Evolutionary conservation across 129 eudicot genomes (phyloP).

Genomic region (Dittrichia graveolens): DNA sequence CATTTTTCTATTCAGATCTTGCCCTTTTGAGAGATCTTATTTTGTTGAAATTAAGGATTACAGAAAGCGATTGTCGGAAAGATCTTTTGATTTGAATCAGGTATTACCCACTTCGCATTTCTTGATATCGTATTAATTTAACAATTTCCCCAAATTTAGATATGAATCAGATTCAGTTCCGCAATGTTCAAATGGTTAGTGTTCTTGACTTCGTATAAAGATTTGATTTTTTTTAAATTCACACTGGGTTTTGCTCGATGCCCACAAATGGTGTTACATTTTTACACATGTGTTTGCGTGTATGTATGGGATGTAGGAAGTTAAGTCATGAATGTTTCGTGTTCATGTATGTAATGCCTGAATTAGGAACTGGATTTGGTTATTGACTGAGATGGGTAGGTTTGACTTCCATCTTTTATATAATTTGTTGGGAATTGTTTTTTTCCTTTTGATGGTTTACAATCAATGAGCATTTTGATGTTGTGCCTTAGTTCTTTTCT

Average conservation of each 20-base stretch:
- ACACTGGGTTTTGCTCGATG: slow-evolving; percentile 25
- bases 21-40: slow-evolving; percentile 17
- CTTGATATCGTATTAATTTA: not conserved
- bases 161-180: not conserved
- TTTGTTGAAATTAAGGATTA: not conserved
- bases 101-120: slow-evolving; percentile 13
- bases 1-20: slow-evolving; percentile 31
- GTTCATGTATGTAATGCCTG: slow-evolving; percentile 28
- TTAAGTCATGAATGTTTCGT: slow-evolving; percentile 23
- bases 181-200: not conserved
- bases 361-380: slow-evolving; percentile 22
- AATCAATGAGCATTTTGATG: too few relatives aligned
- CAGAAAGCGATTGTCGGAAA: not conserved
- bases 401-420: not conserved
- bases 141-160: slow-evolving; percentile 1
- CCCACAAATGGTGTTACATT: slow-evolving; percentile 8
- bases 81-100: slow-evolving; percentile 28
- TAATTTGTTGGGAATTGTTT: not conserved
- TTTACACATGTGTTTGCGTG: not conserved
- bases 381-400: slow-evolving; percentile 14
- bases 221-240: slow-evolving; percentile 10
- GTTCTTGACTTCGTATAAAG: slow-evolving; percentile 18
- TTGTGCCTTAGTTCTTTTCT: not conserved
- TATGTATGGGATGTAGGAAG: slow-evolving; percentile 6
- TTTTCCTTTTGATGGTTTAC: not conserved